Conservation (phyloP, 352 stramenopile species). For the Phytophthora capsici region DNA sequence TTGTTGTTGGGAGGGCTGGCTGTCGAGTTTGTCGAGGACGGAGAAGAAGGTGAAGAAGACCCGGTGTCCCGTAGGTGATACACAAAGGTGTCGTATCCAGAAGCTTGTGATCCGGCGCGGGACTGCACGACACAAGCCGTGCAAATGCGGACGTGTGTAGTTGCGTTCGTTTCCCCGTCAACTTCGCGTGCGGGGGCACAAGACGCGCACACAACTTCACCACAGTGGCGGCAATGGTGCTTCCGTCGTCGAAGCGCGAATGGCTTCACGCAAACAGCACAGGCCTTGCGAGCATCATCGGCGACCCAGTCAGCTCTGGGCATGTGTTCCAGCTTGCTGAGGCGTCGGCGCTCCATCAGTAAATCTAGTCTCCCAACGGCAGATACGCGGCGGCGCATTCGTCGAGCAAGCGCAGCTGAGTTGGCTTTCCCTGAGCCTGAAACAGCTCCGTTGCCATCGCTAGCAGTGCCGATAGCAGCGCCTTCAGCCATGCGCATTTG, state of each 20-base stretch:
- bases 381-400: conserved; percentile 56
- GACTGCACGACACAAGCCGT: conserved; percentile 68
- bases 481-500: conserved; percentile 54
- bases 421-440: conserved; percentile 16
- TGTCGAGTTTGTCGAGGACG: conserved; percentile 46
- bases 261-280: conserved; percentile 68
- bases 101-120: conserved; percentile 31
- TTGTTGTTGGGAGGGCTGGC: conserved; percentile 25
- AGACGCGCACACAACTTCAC: conserved; percentile 75
- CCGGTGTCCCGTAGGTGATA: conserved; percentile 45
- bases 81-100: conserved; percentile 45
- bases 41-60: conserved; percentile 25
- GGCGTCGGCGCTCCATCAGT: conserved; percentile 61
- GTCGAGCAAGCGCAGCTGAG: conserved; percentile 30
- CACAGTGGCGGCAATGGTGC: conserved; percentile 77
- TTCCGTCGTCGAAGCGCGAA: conserved; percentile 69
- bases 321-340: conserved; percentile 66
- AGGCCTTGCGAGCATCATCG: conserved; percentile 61
- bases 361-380: conserved; percentile 55
- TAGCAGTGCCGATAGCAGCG: conserved; percentile 9
- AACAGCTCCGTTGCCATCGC: conserved; percentile 27
- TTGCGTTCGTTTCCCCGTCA: conserved; percentile 39
- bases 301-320: conserved; percentile 60
- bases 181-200: conserved; percentile 68
- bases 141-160: conserved; percentile 57